These are phyloP conservation scores for Xylariales sp. DNA, from an alignment of 2,329 filamentous ascomycete species.

Conservation along the genomic window DNA sequence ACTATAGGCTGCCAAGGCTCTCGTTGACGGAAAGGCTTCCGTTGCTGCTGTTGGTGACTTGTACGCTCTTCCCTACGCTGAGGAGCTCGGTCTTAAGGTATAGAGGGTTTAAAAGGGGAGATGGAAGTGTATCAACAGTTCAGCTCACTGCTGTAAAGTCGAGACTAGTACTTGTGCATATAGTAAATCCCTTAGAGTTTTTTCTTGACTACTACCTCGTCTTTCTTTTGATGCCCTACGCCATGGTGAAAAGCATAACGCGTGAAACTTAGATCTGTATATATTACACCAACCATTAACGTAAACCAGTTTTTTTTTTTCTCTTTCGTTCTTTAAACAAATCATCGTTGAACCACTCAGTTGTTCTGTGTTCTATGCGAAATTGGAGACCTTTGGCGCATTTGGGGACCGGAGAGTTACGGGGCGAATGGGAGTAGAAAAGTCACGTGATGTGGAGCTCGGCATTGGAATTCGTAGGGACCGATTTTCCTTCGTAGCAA, in stretches of 20 bases:
- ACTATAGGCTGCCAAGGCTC: conserved; percentile 74
- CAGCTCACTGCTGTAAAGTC: conserved; percentile 30
- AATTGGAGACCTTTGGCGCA: too few species aligned
- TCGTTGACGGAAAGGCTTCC: conserved; percentile 84
- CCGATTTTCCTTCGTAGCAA: conserved; percentile 5
- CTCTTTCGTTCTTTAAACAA: too few species aligned
- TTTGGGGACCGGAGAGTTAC: too few species aligned
- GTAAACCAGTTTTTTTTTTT: too few species aligned
- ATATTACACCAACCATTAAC: too few species aligned
- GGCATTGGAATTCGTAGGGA: conserved; percentile 7
- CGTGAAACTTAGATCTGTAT: too few species aligned
- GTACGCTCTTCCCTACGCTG: conserved; percentile 83
- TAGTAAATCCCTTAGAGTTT: conserved; percentile 38
- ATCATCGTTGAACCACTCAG: too few species aligned
- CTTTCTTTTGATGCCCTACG: background rate
- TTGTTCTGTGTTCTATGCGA: too few species aligned
- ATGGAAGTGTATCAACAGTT: conserved; percentile 38
- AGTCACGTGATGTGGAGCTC: conserved; percentile 7
- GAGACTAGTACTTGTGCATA: conserved; percentile 38
- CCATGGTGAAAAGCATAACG: background rate
- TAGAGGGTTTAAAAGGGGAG: conserved; percentile 48
- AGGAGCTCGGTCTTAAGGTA: conserved; percentile 91
- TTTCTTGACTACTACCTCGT: too few species aligned
- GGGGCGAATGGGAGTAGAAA: too few species aligned
- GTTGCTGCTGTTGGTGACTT: conserved; percentile 90